phyloP scores from a whole-genome alignment of 1,284 basidiomycete genomes.

The Chondrostereum purpureum region DNA sequence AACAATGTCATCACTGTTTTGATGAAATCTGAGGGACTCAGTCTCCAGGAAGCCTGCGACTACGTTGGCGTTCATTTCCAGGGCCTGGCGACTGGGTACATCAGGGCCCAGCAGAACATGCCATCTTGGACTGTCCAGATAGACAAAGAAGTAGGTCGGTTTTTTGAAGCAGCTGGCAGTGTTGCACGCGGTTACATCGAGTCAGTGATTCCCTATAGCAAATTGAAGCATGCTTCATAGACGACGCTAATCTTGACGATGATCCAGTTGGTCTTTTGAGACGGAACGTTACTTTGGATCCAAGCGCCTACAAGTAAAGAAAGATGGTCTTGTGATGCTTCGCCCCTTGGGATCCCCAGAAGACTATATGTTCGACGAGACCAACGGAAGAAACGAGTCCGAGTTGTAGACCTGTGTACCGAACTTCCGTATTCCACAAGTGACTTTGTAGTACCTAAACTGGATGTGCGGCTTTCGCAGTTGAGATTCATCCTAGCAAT shows the following conservation, averaged over 20 bases:
- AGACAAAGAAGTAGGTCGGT: not conserved
- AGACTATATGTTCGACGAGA: not conserved
- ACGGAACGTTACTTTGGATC: not conserved
- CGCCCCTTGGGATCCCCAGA: not conserved
- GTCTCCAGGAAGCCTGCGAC: conserved; percentile 38
- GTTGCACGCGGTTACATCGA: not conserved
- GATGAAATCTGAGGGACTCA: conserved; percentile 32
- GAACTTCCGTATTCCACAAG: not conserved
- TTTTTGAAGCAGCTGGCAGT: not conserved
- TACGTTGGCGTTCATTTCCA: conserved; percentile 30
- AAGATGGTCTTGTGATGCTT: not conserved
- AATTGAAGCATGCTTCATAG: not conserved
- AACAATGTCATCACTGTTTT: conserved; percentile 43
- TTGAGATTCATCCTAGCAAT: not conserved
- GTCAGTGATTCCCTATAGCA: not conserved
- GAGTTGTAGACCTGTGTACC: not conserved
- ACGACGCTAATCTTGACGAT: not conserved
- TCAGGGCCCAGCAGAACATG: not conserved
- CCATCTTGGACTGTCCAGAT: not conserved
- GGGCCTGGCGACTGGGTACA: not conserved
- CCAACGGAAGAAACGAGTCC: not conserved
- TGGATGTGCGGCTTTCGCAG: too few species aligned
- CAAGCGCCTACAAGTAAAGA: not conserved
- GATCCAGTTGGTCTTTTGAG: not conserved
- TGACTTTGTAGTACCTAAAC: not conserved